Conservation (phyloP, 192 early-diverging fungal genomes). For the Allomyces macrogynus region DNA sequence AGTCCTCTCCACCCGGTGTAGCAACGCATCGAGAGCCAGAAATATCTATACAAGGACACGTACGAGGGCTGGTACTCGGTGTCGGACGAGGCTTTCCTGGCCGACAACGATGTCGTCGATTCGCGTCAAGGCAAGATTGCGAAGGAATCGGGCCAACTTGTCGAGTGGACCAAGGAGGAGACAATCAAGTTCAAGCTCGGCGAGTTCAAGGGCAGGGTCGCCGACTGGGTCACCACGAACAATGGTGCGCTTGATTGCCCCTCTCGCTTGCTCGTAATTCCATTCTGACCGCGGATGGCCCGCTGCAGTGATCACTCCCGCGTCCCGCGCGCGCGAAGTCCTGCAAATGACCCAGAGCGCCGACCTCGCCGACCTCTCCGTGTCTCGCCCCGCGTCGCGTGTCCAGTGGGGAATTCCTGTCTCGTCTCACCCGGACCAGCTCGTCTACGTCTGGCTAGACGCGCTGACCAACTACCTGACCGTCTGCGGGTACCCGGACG, state of each 20-base stretch:
- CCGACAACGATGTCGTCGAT: not conserved
- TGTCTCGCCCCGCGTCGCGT: constrained; percentile 60
- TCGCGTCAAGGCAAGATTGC: constrained; percentile 13
- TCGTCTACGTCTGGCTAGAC: constrained; percentile 95
- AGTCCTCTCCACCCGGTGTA: constrained; percentile 3
- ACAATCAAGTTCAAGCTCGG: constrained; percentile 84
- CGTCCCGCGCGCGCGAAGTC: constrained; percentile 41
- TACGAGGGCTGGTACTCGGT: constrained; percentile 91
- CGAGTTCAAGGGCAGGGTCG: constrained; percentile 32
- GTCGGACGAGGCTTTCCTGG: constrained; percentile 77
- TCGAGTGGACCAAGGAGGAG: constrained; percentile 78
- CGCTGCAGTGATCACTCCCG: constrained; percentile 37
- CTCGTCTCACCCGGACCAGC: constrained; percentile 65
- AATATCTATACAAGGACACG: constrained; percentile 73
- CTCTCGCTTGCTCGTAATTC: not conserved
- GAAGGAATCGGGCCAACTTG: constrained; percentile 58
- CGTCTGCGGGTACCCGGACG: constrained; percentile 52
- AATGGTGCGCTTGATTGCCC: not conserved
- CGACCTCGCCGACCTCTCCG: constrained; percentile 53
- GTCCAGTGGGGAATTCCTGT: constrained; percentile 82
- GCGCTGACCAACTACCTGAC: constrained; percentile 85
- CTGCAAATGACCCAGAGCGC: constrained; percentile 25
- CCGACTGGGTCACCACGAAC: not conserved
- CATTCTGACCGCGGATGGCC: not conserved
- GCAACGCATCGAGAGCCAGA: constrained; percentile 36